Evolutionary conservation across 805 yeast genomes (phyloP).

Genomic region (Yarrowia alimentaria): DNA sequence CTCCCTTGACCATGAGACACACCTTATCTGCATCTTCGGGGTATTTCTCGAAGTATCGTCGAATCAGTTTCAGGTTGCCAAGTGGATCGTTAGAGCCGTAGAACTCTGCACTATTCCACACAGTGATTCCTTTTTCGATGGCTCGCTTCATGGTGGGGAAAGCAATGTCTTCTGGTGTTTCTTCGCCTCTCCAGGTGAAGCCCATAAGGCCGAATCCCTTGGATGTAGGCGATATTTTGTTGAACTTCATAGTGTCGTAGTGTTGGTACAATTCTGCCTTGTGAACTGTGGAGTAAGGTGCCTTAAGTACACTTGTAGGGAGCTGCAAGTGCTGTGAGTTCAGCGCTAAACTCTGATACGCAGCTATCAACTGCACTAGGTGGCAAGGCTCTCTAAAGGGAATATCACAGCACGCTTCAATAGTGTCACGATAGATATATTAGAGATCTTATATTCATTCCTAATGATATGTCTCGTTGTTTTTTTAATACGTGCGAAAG

Average conservation of each 20-base stretch:
- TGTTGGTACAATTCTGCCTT: neutral
- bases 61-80: conserved; percentile 55
- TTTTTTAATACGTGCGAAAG: no score
- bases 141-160: conserved; percentile 55
- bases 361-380: no score
- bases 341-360: no score
- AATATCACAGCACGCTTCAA: no score
- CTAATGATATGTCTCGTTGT: no score
- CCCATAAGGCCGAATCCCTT: conserved; percentile 80
- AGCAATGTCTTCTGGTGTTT: conserved; percentile 54
- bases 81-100: conserved; percentile 55
- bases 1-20: conserved; percentile 69
- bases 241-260: neutral
- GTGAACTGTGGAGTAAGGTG: neutral
- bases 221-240: conserved; percentile 18
- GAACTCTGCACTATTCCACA: conserved; percentile 76
- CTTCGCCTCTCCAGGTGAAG: conserved; percentile 61
- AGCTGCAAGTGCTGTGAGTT: no score
- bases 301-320: no score
- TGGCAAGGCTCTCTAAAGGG: no score
- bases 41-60: conserved; percentile 55
- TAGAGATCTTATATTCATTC: no score
- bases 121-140: conserved; percentile 48
- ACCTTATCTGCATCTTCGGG: conserved; percentile 59
- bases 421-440: no score